Base-by-base conservation (phyloP, 495 filamentous ascomycete genomes). In the Collariella sp. region DNA sequence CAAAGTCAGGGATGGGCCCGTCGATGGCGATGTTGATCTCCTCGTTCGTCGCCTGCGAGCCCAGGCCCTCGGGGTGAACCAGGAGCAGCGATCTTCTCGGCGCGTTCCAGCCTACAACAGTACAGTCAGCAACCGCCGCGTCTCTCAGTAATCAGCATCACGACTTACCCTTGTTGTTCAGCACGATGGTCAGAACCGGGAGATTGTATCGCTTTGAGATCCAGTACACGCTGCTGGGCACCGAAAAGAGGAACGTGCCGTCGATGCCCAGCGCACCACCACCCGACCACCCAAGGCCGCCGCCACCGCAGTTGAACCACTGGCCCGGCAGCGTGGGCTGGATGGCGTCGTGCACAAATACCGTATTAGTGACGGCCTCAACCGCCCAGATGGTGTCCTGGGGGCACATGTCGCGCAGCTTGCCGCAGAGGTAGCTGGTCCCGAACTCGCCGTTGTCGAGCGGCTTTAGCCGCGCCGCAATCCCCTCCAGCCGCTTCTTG, bases 271-370 rank as follows among this genome's bases (percentile, higher is more conserved):
- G 69, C 2, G 87, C 82, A 51, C 80, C 91, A 41, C 91, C 91
- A 19, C 91, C 91, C n/a, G 86, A 91, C 91, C 91, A 97, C 18
- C 91, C 91, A 0, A 96, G 77, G 3, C 91, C 91, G 34, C 91
- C 91, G 31, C 91, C 91, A 13, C 91, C 91, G 66, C 91, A 97
- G 72, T 95, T 95, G 63, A 95, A 83, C 84, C 88, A 93, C 7
- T 82, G 83, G 5, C 90, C 87, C 0, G 90, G 91, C 1, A 82
- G 57, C 13, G 80, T 86, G 11, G 84, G 83, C 62, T 81, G 80
- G n/a, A 96, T 64, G 58, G 88, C 84, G 60, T 97, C 89, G 19
- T 88, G 83, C 13, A 94, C 87, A 46, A 86, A 81, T 2, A 65
- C 68, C 0, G 88, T 89, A 50, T 87, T 84, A 7, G 91, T 97